Evolutionary conservation across 2,329 filamentous ascomycete species (phyloP), one percentile per base, ranked within the genome.

Genomic region (Verruconis gallopava): DNA sequence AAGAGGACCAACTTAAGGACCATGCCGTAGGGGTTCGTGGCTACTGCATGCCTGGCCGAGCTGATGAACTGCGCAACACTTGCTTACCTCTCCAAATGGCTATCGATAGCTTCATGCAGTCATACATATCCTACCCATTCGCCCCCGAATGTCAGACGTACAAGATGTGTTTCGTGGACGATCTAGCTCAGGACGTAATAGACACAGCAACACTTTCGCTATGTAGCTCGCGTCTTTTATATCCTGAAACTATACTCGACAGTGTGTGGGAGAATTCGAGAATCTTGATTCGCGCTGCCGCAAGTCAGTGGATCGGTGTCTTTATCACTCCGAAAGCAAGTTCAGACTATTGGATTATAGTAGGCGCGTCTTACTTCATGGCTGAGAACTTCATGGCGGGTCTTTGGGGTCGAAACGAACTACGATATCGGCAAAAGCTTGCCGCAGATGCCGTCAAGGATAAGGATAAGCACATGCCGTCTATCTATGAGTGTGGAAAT

Each of bases 331-430:
- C 91, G 0, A 84, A 86, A 54, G 77, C 81, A 32, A 75, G 79
- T 14, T 71, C 72, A 40, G 91, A 98, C 58, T 76, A 79, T 42
- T 98, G 91, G 91, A 77, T 93, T 15, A 80, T 89, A 11, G 73
- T 91, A 42, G 93, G 89, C 12, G 81, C 93, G 37, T 83, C 89
- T 1, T 88, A 89, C 66, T 98, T 85, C 65, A 93, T 98, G 73
- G 86, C 89, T 1, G 89, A 95, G 51, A 72, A 85, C 3, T 95
- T 93, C 60, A 84, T 96, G 73, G 85, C 80, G 57, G 80, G 78
- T 49, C 69, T 98, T 2, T 93, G 85, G 54, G 91, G 91, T 5
- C 93, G 93, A 56, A 98, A 98, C 56, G 85, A 94, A 53, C 91
- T 94, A 57, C 74, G 86, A 9, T 96, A 86, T 57, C 79, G 85